Evolutionary conservation across 352 stramenopile species (phyloP).

Genomic region (Phytophthora syringae): DNA sequence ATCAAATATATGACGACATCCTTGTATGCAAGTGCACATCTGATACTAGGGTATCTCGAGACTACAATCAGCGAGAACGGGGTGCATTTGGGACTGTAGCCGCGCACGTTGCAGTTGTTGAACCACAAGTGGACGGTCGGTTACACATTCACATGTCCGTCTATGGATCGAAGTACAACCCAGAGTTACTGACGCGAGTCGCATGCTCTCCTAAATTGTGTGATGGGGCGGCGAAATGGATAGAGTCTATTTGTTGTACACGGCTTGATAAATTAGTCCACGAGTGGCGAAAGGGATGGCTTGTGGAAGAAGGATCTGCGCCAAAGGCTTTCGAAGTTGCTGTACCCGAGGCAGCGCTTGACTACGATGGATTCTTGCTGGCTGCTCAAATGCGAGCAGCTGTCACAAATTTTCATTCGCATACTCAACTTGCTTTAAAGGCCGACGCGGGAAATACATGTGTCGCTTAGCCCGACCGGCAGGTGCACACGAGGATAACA

Average conservation of each 20-base stretch:
- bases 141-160: constrained; percentile 21
- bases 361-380: neutral
- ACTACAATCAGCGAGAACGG: constrained; percentile 1
- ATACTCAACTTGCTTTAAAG: constrained; percentile 30
- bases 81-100: constrained; percentile 17
- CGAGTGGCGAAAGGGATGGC: neutral
- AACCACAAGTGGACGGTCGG: constrained; percentile 25
- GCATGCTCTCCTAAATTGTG: constrained; percentile 1
- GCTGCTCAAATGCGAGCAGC: constrained; percentile 3
- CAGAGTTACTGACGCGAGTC: constrained; percentile 19
- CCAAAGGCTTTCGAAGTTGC: constrained; percentile 4
- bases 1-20: too few relatives aligned
- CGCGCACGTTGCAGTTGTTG: constrained; percentile 16
- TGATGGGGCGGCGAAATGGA: neutral
- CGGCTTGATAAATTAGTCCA: neutral
- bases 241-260: constrained; percentile 4
- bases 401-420: constrained; percentile 23
- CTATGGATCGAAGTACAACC: constrained; percentile 19
- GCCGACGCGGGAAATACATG: constrained; percentile 16
- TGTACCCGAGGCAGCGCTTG: neutral
- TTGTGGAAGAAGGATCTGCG: neutral
- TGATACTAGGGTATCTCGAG: constrained; percentile 6
- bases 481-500: constrained; percentile 12
- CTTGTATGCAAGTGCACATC: too few relatives aligned
- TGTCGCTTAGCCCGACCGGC: constrained; percentile 21